Conservation (phyloP, 2,329 filamentous ascomycete genomes). For the Ilyonectria robusta region DNA sequence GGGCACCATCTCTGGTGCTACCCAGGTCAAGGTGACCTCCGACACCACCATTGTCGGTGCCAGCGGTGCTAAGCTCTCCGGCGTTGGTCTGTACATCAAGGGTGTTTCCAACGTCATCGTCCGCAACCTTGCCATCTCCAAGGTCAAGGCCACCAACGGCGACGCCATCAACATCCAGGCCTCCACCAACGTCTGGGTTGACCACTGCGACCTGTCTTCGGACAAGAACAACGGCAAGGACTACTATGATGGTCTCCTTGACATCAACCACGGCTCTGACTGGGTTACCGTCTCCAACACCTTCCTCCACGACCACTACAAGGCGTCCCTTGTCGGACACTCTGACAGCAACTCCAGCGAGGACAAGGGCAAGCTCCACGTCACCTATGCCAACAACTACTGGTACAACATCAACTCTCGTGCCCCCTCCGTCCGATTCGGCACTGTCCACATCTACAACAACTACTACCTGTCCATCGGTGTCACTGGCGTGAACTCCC, state of each 20-base stretch:
- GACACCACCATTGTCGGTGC: constrained; percentile 64
- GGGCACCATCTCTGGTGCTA: constrained; percentile 57
- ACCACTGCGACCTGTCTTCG: constrained; percentile 76
- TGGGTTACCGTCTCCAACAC: constrained; percentile 66
- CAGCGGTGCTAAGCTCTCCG: constrained; percentile 45
- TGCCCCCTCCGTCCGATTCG: constrained; percentile 75
- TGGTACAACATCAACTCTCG: constrained; percentile 76
- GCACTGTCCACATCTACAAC: constrained; percentile 73
- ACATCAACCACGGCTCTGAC: constrained; percentile 74
- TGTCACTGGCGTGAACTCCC: constrained; percentile 67
- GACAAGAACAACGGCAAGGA: constrained; percentile 75
- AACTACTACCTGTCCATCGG: constrained; percentile 63
- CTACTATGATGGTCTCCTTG: constrained; percentile 78
- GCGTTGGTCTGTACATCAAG: constrained; percentile 48
- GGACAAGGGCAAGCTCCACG: constrained; percentile 72
- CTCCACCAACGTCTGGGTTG: constrained; percentile 75
- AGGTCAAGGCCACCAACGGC: constrained; percentile 67
- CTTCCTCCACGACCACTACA: constrained; percentile 61
- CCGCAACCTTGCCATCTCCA: constrained; percentile 72
- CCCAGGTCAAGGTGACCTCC: constrained; percentile 58
- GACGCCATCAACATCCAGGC: constrained; percentile 73
- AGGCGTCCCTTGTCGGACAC: constrained; percentile 73
- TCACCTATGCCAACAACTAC: constrained; percentile 78
- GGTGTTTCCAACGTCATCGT: constrained; percentile 72
- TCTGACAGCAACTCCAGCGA: constrained; percentile 69